phyloP scores from a whole-genome alignment of 129 eudicot genomes.

The Tagetes erecta region DNA sequence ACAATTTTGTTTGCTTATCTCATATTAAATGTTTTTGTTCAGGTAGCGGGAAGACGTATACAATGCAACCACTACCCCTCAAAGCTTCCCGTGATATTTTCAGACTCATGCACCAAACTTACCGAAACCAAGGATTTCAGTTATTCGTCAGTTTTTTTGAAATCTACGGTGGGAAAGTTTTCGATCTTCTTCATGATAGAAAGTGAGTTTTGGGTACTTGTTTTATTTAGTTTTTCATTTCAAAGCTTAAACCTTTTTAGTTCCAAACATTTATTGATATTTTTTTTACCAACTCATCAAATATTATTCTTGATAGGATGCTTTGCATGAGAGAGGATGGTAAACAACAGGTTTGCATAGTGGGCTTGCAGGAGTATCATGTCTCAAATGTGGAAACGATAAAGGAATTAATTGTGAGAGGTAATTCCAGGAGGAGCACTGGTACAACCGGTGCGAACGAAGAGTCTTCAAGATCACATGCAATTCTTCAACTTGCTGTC shows the following conservation, averaged over 20 bases:
- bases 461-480: conserved; percentile 83
- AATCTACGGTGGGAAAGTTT: conserved; percentile 80
- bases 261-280: neutral
- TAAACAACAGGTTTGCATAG: conserved; percentile 77
- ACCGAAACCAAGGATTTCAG: conserved; percentile 66
- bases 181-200: conserved; percentile 68
- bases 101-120: conserved; percentile 47
- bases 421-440: conserved; percentile 69
- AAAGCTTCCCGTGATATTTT: conserved; percentile 67
- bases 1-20: neutral
- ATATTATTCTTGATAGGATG: conserved; percentile 37
- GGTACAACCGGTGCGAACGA: conserved; percentile 88
- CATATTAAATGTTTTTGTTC: conserved; percentile 10
- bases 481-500: conserved; percentile 74
- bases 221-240: neutral
- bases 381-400: conserved; percentile 52
- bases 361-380: conserved; percentile 65
- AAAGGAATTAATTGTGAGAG: conserved; percentile 68
- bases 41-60: conserved; percentile 86
- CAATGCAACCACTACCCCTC: conserved; percentile 84
- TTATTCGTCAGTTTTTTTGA: conserved; percentile 73
- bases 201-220: conserved; percentile 39
- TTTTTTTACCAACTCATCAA: neutral
- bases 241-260: conserved; percentile 5
- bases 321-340: conserved; percentile 90